Evolutionary conservation across 2,329 filamentous ascomycete genomes (phyloP).

Genomic region (Cephalotrichum gorgonifer): DNA sequence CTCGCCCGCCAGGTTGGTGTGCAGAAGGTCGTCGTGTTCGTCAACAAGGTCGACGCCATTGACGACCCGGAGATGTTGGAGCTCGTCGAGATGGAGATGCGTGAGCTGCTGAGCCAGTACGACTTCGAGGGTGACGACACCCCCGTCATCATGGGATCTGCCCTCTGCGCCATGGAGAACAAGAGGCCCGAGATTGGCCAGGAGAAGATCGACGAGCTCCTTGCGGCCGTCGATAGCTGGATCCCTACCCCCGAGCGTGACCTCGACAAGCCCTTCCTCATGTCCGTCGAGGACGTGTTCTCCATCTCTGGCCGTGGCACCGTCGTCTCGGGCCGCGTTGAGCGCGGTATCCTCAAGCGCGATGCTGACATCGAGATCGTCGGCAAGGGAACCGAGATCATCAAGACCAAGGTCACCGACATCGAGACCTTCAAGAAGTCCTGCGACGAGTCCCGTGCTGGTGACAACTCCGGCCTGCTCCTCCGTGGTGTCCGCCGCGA

Average conservation of each 20-base stretch:
- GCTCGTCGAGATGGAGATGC: constrained; percentile 99
- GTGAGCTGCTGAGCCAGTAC: constrained; percentile 84
- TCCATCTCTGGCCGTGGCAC: constrained; percentile 90
- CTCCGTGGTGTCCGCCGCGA: constrained; percentile 94
- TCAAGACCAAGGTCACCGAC: constrained; percentile 99
- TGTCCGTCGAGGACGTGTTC: constrained; percentile 93
- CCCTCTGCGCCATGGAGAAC: constrained; percentile 84
- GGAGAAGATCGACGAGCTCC: constrained; percentile 81
- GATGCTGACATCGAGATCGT: constrained; percentile 92
- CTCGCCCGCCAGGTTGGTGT: constrained; percentile 97
- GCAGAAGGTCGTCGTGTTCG: constrained; percentile 95
- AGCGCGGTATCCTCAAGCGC: constrained; percentile 89
- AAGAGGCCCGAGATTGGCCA: constrained; percentile 79
- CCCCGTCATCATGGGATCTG: constrained; percentile 93
- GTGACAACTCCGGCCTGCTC: constrained; percentile 95
- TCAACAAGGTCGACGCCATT: constrained; percentile 98
- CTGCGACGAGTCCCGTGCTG: constrained; percentile 89
- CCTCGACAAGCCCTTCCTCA: constrained; percentile 96
- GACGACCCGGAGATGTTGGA: constrained; percentile 99
- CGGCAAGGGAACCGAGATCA: constrained; percentile 67
- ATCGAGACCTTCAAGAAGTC: constrained; percentile 99
- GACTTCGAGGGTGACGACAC: constrained; percentile 98
- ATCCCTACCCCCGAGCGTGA: constrained; percentile 93
- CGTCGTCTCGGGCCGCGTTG: constrained; percentile 91
- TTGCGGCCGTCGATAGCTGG: constrained; percentile 85